Conservation (phyloP, 208 protist species). For the Angomonas deanei region DNA sequence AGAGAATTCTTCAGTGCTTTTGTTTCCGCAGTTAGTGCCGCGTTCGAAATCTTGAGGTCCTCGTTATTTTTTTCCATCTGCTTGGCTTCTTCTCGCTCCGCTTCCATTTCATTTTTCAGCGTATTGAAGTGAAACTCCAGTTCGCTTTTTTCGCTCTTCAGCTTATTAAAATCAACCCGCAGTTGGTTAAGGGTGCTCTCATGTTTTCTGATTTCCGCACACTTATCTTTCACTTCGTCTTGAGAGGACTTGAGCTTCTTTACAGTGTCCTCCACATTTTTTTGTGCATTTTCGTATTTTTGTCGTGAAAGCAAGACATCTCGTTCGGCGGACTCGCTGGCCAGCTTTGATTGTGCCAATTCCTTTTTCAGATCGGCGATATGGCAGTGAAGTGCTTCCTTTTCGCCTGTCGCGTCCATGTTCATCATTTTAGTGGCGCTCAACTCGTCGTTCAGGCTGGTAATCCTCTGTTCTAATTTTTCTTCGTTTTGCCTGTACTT, state of each 20-base stretch:
- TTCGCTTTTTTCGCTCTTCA: constrained; percentile 45
- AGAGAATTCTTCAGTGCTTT: not conserved
- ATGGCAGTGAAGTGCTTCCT: constrained; percentile 58
- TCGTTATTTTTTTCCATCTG: constrained; percentile 4
- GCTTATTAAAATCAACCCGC: constrained; percentile 51
- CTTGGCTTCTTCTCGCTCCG: constrained; percentile 26
- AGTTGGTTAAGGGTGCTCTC: constrained; percentile 59
- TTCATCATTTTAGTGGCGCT: constrained; percentile 67
- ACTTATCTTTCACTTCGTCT: constrained; percentile 63
- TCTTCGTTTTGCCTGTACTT: constrained; percentile 46
- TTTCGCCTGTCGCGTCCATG: constrained; percentile 50
- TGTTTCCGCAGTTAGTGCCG: not conserved
- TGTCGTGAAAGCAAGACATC: constrained; percentile 37
- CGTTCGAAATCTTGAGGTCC: not conserved
- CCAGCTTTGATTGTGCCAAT: constrained; percentile 35
- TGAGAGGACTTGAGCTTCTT: constrained; percentile 32
- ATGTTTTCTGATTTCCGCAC: constrained; percentile 47
- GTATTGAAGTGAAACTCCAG: constrained; percentile 30
- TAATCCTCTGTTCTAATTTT: constrained; percentile 58
- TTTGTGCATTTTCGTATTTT: constrained; percentile 36
- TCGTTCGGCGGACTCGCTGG: constrained; percentile 45
- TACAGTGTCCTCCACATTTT: constrained; percentile 44
- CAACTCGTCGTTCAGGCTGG: constrained; percentile 60
- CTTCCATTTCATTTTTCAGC: constrained; percentile 44
- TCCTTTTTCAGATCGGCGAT: constrained; percentile 45